phyloP scores from a whole-genome alignment of 306 rosid species.

The Quercus berberidifolia region DNA sequence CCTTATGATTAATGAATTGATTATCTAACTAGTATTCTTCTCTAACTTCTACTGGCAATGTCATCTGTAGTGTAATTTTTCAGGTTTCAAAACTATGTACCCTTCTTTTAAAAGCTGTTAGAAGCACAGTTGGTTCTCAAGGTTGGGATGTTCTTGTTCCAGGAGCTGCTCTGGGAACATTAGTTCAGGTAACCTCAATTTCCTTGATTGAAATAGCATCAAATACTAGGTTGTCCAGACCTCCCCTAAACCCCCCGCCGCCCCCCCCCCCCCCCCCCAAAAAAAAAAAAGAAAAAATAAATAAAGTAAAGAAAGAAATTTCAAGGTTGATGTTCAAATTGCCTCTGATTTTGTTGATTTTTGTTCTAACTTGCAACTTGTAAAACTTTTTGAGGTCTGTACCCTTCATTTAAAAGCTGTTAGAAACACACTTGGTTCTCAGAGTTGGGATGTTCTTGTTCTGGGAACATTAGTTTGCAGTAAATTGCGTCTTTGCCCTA shows the following conservation, averaged over 20 bases:
- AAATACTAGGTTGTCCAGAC: background rate
- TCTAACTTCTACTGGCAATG: conserved; percentile 28
- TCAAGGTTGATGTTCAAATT: background rate
- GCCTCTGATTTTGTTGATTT: background rate
- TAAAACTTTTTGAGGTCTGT: background rate
- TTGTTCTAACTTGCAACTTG: background rate
- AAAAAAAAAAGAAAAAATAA: background rate
- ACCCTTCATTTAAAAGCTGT: conserved; percentile 82
- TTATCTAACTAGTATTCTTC: conserved; percentile 13
- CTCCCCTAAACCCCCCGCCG: too few relatives aligned
- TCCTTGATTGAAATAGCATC: conserved; percentile 1
- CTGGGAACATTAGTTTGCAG: conserved; percentile 65
- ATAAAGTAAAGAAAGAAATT: background rate
- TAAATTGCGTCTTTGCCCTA: background rate
- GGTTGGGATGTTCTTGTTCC: conserved; percentile 99
- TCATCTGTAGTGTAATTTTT: conserved; percentile 67
- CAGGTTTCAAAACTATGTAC: conserved; percentile 96
- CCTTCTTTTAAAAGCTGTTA: conserved; percentile 77
- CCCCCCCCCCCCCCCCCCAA: background rate
- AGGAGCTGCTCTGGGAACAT: conserved; percentile 74
- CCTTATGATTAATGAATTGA: background rate
- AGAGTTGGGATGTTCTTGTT: conserved; percentile 98
- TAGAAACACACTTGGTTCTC: conserved; percentile 76
- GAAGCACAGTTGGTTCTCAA: conserved; percentile 77
- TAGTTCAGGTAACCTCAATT: conserved; percentile 63